Evolutionary conservation across 1,284 basidiomycete species (phyloP).

Genomic region (Coniferiporia sulphurascens): DNA sequence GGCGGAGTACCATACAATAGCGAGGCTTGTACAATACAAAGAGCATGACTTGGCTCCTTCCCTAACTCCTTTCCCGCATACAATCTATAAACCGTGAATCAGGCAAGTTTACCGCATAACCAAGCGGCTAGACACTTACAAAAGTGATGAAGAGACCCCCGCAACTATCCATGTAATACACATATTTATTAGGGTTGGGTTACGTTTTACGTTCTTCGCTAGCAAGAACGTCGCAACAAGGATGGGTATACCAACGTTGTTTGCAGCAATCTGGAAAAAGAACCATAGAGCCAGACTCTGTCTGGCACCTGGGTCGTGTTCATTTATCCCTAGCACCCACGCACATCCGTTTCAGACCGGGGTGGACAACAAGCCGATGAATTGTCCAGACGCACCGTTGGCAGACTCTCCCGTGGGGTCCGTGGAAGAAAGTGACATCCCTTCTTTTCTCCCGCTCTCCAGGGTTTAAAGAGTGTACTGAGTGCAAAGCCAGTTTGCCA

Average conservation of each 20-base stretch:
- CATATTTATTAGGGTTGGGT: slow-evolving; percentile 16
- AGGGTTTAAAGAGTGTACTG: not conserved
- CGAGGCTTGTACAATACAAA: slow-evolving; percentile 44
- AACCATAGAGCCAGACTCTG: slow-evolving; percentile 31
- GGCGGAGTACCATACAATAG: slow-evolving; percentile 39
- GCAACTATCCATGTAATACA: slow-evolving; percentile 17
- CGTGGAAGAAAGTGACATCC: not conserved
- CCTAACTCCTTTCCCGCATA: slow-evolving; percentile 36
- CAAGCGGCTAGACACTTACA: slow-evolving; percentile 8
- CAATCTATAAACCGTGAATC: slow-evolving; percentile 25
- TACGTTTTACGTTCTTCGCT: slow-evolving; percentile 35
- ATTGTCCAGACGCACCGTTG: not conserved
- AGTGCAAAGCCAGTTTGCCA: not conserved
- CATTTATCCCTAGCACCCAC: slow-evolving; percentile 4
- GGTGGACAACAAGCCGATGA: not conserved
- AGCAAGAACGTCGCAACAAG: slow-evolving; percentile 43
- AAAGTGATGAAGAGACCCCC: slow-evolving; percentile 10
- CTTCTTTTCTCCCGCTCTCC: not conserved
- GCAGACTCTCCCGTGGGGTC: not conserved
- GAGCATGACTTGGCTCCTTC: slow-evolving; percentile 33
- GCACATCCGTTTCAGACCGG: too few relatives aligned
- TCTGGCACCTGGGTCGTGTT: slow-evolving; percentile 3
- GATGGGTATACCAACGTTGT: slow-evolving; percentile 44
- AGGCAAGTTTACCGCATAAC: not conserved
- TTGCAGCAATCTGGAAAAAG: slow-evolving; percentile 43